These are phyloP conservation scores for Aspergillus sp. DNA, from an alignment of 2,329 filamentous ascomycete species.

Conservation along the genomic window DNA sequence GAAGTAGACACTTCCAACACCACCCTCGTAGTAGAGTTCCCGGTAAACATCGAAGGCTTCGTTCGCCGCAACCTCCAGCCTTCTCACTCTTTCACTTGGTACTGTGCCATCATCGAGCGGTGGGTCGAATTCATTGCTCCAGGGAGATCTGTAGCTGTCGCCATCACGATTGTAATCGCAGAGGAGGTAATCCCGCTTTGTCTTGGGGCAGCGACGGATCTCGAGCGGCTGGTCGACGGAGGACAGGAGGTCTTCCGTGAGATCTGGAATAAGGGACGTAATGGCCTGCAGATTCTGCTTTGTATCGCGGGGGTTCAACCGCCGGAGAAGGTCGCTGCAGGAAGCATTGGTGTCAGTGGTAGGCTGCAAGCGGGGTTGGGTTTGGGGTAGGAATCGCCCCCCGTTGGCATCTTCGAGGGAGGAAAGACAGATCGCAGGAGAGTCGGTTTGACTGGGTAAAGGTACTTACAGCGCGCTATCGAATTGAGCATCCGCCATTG, in stretches of 20 bases:
- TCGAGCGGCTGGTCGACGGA: conserved; percentile 95
- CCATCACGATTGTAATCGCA: conserved; percentile 99
- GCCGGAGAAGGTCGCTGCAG: conserved; percentile 89
- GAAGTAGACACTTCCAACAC: conserved; percentile 93
- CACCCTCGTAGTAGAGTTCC: conserved; percentile 89
- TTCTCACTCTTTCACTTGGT: conserved; percentile 84
- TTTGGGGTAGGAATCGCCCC: background rate
- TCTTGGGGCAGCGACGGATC: conserved; percentile 79
- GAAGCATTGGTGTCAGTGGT: conserved; percentile 25
- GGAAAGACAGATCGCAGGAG: background rate
- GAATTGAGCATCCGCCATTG: conserved; percentile 50
- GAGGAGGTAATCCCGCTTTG: conserved; percentile 91
- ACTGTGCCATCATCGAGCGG: conserved; percentile 83
- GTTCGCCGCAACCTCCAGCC: conserved; percentile 92
- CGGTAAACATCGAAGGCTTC: conserved; percentile 96
- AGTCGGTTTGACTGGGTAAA: background rate
- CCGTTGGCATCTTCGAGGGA: background rate
- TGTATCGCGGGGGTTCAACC: conserved; percentile 92
- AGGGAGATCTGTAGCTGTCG: conserved; percentile 96
- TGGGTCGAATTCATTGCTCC: conserved; percentile 98
- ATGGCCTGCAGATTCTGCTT: conserved; percentile 83
- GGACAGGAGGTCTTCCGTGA: conserved; percentile 96
- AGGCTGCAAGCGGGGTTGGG: conserved; percentile 25
- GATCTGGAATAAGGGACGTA: conserved; percentile 81
- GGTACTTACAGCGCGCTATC: conserved; percentile 52